phyloP scores from a whole-genome alignment of 768 basidiomycete species.

The Leucocoprinus leucothites region DNA sequence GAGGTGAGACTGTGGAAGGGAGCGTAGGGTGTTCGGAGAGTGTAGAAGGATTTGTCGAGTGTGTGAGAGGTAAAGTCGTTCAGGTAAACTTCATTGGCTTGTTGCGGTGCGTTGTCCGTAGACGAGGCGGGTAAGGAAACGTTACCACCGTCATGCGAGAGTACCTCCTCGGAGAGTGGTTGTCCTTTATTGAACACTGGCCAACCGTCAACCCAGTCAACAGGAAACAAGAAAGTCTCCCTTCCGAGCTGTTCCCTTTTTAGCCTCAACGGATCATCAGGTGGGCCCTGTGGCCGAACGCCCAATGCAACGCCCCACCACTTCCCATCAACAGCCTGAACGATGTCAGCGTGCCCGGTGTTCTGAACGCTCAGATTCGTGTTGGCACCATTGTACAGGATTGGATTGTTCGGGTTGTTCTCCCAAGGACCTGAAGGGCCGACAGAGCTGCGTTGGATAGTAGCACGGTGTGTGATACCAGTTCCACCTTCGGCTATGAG shows the following conservation, averaged over 20 bases:
- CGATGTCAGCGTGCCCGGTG: conserved; percentile 36
- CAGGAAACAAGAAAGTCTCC: conserved; percentile 38
- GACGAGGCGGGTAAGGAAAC: not conserved
- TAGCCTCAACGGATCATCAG: conserved; percentile 15
- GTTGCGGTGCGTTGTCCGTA: not conserved
- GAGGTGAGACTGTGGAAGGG: conserved; percentile 29
- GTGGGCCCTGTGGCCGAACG: conserved; percentile 30
- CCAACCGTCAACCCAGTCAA: conserved; percentile 37
- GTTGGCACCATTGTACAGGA: conserved; percentile 36
- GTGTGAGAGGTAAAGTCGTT: conserved; percentile 25
- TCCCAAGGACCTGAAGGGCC: conserved; percentile 38
- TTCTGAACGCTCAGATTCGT: conserved; percentile 31
- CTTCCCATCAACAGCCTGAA: conserved; percentile 29
- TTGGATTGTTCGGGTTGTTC: conserved; percentile 35
- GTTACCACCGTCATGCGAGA: not conserved
- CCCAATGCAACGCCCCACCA: conserved; percentile 42
- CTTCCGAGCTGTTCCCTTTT: conserved; percentile 22
- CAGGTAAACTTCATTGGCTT: conserved; percentile 14
- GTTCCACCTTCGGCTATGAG: conserved; percentile 42
- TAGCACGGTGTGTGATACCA: conserved; percentile 29
- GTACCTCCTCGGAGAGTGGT: conserved; percentile 19
- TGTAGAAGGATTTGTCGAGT: conserved; percentile 32
- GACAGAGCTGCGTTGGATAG: conserved; percentile 34
- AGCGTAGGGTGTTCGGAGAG: conserved; percentile 37
- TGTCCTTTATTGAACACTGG: conserved; percentile 32